Evolutionary conservation across 2,329 filamentous ascomycete genomes (phyloP).

Genomic region (Didymella arachidicola): DNA sequence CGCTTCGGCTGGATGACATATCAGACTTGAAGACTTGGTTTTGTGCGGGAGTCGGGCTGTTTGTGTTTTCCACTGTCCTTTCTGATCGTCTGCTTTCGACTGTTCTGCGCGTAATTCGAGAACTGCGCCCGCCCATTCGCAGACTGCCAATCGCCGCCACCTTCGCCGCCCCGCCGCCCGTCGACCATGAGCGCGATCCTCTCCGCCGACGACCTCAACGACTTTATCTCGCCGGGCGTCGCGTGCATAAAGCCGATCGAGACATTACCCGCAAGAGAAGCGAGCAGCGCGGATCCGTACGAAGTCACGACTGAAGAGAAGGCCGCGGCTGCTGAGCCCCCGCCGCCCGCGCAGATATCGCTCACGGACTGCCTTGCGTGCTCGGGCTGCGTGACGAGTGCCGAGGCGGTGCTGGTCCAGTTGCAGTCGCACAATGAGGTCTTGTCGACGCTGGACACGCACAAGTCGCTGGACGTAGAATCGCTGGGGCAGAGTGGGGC

Average conservation of each 20-base stretch:
- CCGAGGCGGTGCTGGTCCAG: slow-evolving; percentile 95
- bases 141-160: slow-evolving; percentile 17
- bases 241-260: slow-evolving; percentile 98
- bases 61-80: slow-evolving; percentile 5
- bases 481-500: slow-evolving; percentile 41
- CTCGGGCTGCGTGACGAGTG: slow-evolving; percentile 96
- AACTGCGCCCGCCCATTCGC: slow-evolving; percentile 21
- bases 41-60: not conserved
- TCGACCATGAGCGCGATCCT: slow-evolving; percentile 90
- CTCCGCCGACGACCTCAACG: slow-evolving; percentile 94
- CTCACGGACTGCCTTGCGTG: slow-evolving; percentile 97
- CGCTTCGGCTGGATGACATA: slow-evolving; percentile 28
- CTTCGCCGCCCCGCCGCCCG: slow-evolving; percentile 18
- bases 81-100: not conserved
- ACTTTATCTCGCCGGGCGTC: slow-evolving; percentile 97
- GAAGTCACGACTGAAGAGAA: slow-evolving; percentile 96
- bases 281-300: slow-evolving; percentile 64
- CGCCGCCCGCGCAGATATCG: slow-evolving; percentile 86
- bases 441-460: slow-evolving; percentile 77
- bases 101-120: not conserved
- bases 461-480: slow-evolving; percentile 54
- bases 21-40: slow-evolving; percentile 2
- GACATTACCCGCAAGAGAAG: slow-evolving; percentile 72
- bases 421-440: slow-evolving; percentile 95
- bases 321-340: slow-evolving; percentile 61